Evolutionary conservation across 306 rosid species (phyloP), one percentile per base, ranked within the genome.

Genomic region (Vigna trinervia): DNA sequence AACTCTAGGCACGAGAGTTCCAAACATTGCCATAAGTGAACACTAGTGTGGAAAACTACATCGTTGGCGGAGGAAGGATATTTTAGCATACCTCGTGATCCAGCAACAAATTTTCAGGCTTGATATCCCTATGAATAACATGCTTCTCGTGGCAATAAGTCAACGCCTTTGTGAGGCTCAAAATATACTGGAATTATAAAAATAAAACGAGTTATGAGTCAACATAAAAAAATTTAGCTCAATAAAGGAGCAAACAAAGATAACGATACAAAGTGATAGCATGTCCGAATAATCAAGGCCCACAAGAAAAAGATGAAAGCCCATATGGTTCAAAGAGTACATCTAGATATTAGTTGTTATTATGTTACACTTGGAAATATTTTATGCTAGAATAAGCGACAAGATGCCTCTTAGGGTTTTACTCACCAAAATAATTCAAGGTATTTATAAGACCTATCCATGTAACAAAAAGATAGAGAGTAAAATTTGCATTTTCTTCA

Each of bases 71-170:
- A 73, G 12, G 71, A n/a, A 45, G 32, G 67, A 72, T 10, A 52
- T 59, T 67, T 43, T 58, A 63, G 64, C 60, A 6, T 83, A 89
- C 96, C 94, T 89, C 92, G 63, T 93, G 95, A 73, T 89, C 98
- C 43, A 93, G 89, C 61, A 93, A 74, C 91, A 91, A 85, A 80
- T 91, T 93, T 80, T 93, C 97, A 1, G 93, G 98, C 92, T 91
- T 91, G 71, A 93, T 93, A 64, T 93, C 96, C 86, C 98, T 86
- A 41, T 93, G 98, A 86, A 93, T 93, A 65, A 93, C 95, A 85
- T 89, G 30, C 82, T 89, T 93, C 90, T 91, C 93, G 69, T 93
- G 98, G 81, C 96, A 91, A 81, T 89, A 91, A 38, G 86, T 89
- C 96, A 91, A 69, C 0, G 97, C 96, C 80, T 83, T 85, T 14